Evolutionary conservation across 2,329 filamentous ascomycete genomes (phyloP).

Genomic region (Fusarium anthophilum): DNA sequence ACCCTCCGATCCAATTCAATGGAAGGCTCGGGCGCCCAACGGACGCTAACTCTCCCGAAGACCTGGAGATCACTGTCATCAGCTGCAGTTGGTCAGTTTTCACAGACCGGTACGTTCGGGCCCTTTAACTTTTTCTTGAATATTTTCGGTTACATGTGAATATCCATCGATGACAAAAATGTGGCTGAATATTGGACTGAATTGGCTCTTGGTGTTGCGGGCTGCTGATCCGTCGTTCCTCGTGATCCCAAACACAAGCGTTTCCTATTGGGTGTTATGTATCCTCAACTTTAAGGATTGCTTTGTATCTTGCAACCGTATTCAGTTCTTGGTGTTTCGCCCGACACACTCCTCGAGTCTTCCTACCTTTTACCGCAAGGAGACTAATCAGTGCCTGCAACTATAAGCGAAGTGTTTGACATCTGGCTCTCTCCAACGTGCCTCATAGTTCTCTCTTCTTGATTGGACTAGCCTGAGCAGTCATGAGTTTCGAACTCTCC

Average conservation of each 20-base stretch:
- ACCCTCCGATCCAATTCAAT: background rate
- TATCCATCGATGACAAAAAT: background rate
- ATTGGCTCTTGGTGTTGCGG: background rate
- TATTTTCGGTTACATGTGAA: slow-evolving; percentile 43
- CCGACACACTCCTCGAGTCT: background rate
- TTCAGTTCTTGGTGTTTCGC: background rate
- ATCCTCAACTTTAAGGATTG: background rate
- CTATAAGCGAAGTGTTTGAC: background rate
- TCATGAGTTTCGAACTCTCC: background rate
- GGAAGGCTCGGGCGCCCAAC: background rate
- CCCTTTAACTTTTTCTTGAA: background rate
- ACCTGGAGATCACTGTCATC: slow-evolving; percentile 2
- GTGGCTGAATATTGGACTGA: slow-evolving; percentile 5
- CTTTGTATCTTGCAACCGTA: background rate
- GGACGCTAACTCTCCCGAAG: slow-evolving; percentile 19
- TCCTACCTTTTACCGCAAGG: background rate
- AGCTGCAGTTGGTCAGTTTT: background rate
- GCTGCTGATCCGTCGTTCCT: slow-evolving; percentile 4
- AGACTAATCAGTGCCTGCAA: background rate
- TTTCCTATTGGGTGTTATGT: background rate
- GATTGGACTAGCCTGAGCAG: background rate
- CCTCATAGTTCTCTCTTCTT: background rate
- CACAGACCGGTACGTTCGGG: slow-evolving; percentile 7
- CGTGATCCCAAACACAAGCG: background rate
- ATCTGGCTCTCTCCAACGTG: background rate